Evolutionary conservation across 805 yeast species (phyloP), one percentile per base, ranked within the genome.

Genomic region (Blastobotrys chiropterorum): DNA sequence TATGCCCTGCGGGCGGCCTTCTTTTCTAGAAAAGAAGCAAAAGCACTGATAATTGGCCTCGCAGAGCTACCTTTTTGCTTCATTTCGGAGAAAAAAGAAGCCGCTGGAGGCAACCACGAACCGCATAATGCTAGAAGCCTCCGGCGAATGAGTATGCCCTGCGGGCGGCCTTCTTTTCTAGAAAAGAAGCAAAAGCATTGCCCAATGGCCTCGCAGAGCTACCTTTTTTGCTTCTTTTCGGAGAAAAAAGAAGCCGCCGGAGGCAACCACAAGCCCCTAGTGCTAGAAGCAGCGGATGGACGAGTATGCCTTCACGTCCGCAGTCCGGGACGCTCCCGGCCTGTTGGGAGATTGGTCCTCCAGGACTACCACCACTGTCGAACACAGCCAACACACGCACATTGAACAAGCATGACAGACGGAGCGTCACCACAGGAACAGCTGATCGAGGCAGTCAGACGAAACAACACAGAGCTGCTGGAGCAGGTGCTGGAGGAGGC

Each of bases 371-470:
- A n/a, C n/a, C n/a, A n/a, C n/a, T n/a, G n/a, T n/a, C n/a, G n/a
- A n/a, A n/a, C n/a, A 26, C 38, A 21, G 21, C 49, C 42, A 15
- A 14, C 26, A n/a, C 20, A 40, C 31, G 40, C 56, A 30, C 50
- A 15, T 22, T 31, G 5, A 30, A 31, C 51, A 17, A 47, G 38
- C 30, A 21, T 14, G 42, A 5, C 38, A 22, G 81, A 79, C 56
- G 96, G 97, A 42, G 97, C 97, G 3, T 75, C 86, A 5, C 76
- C 76, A 53, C 69, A 77, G 17, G 92, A 92, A 66, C 96, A 88
- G 70, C 69, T 92, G 46, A 73, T 94, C 43, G 97, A 92, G 59
- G 83, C 92, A 2, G 83, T 95, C 6, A 82, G 98, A 64, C 76
- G 97, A 68, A 86, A 92, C 73, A 94, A 92, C 66, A 77, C 81